Evolutionary conservation across 2,329 filamentous ascomycete genomes (phyloP), one percentile per base, ranked within the genome.

Genomic region (Rugonectria rugulosa): DNA sequence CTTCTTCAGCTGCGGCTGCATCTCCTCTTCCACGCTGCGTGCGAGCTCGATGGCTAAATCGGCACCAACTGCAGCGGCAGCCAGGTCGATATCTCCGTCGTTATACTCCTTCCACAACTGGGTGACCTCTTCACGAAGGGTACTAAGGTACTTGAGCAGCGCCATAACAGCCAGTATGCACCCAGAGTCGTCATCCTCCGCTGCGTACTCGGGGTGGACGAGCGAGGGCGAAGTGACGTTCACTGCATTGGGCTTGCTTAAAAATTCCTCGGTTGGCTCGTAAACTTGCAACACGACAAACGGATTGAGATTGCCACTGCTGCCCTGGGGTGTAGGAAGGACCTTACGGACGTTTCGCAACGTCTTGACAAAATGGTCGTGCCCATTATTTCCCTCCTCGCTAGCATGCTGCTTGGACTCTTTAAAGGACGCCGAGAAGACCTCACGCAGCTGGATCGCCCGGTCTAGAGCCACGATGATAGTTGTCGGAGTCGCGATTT

Each of bases 281-380:
- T 31, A 49, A 10, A 49, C 24, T n/a, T 20, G 34, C 19, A 49
- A 17, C 17, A 37, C 24, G 14, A 40, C 34, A 41, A 49, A 49
- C 11, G 40, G 14, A n/a, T 49, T 49, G 36, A 15, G 19, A n/a
- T 21, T 12, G 3, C 10, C 20, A 21, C 19, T 15, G 7, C 14
- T 17, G 8, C 14, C 45, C 1, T 2, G 23, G 14, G 21, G 17
- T 19, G 40, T 41, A 17, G 10, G 12, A 34, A 49, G 26, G 45
- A 49, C n/a, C n/a, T 41, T n/a, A 24, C 19, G 26, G 19, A 49
- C 45, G 34, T 32, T 49, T 19, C 40, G 34, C 45, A 49, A 20
- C 19, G 40, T 36, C 2, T 8, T n/a, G 9, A 49, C 45, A 49
- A 49, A 49, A 24, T 49, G 24, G 11, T 34, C 34, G 7, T 49